Evolutionary conservation across 2,329 filamentous ascomycete genomes (phyloP).

Genomic region (Cercospora zeae-maydis): DNA sequence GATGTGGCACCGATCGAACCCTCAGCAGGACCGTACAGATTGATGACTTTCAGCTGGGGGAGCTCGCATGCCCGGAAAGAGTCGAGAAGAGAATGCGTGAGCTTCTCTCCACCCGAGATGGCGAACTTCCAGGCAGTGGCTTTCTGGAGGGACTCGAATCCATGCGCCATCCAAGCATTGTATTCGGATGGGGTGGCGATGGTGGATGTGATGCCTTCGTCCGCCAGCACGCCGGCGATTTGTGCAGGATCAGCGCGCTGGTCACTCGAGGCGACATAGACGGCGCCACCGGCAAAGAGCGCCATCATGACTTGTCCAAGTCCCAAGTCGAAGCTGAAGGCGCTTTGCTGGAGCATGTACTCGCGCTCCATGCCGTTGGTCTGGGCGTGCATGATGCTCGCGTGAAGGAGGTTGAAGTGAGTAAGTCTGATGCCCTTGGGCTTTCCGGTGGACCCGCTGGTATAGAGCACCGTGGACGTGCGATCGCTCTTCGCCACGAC

Average conservation of each 20-base stretch:
- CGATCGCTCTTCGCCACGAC: neutral
- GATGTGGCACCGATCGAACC: neutral
- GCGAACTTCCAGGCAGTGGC: slow-evolving; percentile 33
- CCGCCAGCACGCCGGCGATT: slow-evolving; percentile 37
- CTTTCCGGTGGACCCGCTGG: slow-evolving; percentile 12
- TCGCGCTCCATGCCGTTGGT: neutral
- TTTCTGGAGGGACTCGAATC: neutral
- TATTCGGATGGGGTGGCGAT: slow-evolving; percentile 44
- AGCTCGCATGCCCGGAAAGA: neutral
- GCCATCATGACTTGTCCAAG: neutral
- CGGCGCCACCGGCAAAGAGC: neutral
- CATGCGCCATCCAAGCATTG: slow-evolving; percentile 20
- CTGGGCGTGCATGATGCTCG: neutral
- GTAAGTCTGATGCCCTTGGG: slow-evolving; percentile 4
- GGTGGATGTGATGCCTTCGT: slow-evolving; percentile 39
- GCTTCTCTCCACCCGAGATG: slow-evolving; percentile 34
- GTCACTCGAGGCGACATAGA: slow-evolving; percentile 41
- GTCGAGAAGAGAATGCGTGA: neutral
- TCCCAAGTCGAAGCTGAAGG: neutral
- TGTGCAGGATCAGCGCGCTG: slow-evolving; percentile 35
- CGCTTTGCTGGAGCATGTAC: neutral
- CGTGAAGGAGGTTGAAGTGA: neutral
- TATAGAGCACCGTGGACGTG: neutral
- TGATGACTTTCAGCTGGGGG: neutral
- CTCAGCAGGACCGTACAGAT: slow-evolving; percentile 12